These are phyloP conservation scores for Echites panduratus DNA, from an alignment of 257 asterid genomes.

Conservation along the genomic window DNA sequence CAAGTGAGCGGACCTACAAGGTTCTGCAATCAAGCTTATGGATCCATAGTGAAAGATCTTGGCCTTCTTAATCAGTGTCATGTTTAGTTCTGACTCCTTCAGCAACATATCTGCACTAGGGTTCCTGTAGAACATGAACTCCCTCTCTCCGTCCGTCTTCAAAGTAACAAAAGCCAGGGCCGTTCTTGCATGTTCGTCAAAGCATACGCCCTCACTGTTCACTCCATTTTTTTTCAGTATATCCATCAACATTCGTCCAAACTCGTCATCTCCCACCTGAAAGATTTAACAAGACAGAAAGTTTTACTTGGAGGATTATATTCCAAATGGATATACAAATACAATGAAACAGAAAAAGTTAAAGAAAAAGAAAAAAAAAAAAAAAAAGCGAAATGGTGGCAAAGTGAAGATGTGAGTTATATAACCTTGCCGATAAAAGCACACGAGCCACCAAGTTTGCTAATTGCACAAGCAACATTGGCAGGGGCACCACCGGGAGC, in stretches of 20 bases:
- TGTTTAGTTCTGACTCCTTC: slow-evolving; percentile 31
- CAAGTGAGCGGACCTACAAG: slow-evolving; percentile 35
- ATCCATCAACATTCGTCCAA: slow-evolving; percentile 35
- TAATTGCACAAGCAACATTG: slow-evolving; percentile 38
- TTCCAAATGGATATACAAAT: too few relatives aligned
- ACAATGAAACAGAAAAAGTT: too few relatives aligned
- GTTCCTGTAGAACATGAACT: slow-evolving; percentile 42
- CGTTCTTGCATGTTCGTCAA: slow-evolving; percentile 32
- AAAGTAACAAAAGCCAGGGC: slow-evolving; percentile 38
- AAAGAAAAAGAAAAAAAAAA: too few relatives aligned
- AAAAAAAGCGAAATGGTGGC: too few relatives aligned
- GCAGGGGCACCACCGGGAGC: slow-evolving; percentile 50
- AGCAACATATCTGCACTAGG: slow-evolving; percentile 42
- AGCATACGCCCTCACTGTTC: slow-evolving; percentile 33
- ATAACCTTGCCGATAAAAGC: slow-evolving; percentile 41
- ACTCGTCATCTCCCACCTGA: slow-evolving; percentile 42
- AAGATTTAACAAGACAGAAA: too few relatives aligned
- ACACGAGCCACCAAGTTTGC: slow-evolving; percentile 34
- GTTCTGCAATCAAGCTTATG: slow-evolving; percentile 43
- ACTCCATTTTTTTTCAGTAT: slow-evolving; percentile 29
- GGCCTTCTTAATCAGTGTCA: slow-evolving; percentile 22
- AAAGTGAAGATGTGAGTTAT: too few relatives aligned
- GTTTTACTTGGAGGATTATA: too few relatives aligned
- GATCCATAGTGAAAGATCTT: slow-evolving; percentile 47
- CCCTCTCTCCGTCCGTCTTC: slow-evolving; percentile 35